Base-by-base conservation (phyloP, 2,329 filamentous ascomycete species). In the Penicillium glabrum region DNA sequence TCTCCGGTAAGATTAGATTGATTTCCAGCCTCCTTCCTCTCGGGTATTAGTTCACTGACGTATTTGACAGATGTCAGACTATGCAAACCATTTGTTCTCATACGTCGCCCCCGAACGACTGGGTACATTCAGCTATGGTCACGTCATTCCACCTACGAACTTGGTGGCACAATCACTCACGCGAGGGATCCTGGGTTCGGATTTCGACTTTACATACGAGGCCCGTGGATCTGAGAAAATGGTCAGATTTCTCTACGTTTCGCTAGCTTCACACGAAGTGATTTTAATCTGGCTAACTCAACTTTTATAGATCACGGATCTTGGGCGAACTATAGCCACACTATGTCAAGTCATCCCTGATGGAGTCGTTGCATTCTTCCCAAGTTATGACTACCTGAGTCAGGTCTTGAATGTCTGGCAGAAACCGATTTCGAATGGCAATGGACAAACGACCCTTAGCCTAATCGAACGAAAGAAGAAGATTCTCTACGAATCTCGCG, bases 281-380 rank as follows among this genome's bases (percentile, higher is more conserved):
- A 41, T 21, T n/a, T 50, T 50, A 14, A 24, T 31, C 23, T 49
- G 35, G 35, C 50, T 60, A 37, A 61, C 51, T 23, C 41, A 48
- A 53, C 3, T 21, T 16, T 10, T 35, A 33, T 53, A 82, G 74
- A 86, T 96, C 51, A 76, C 79, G 43, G 87, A 93, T 54, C 83
- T 98, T 0, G 95, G 93, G 0, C 74, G 85, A 27, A 84, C 89
- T 0, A 79, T 99, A 8, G 71, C 91, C 1, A 87, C 88, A 51
- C 80, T 95, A 5, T 90, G 89, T 65, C 81, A 83, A 7, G 78
- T 86, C 5, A 89, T 97, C 0, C 91, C 91, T 0, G 93, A 97
- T 64, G 95, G 95, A 2, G 84, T 97, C 1, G 91, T 99, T 0
- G 87, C 93, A 0, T 99, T 99, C 79, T 98, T 99, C 66, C 93